Conservation (phyloP, 2,329 filamentous ascomycete genomes). For the Fusarium subtropicale region DNA sequence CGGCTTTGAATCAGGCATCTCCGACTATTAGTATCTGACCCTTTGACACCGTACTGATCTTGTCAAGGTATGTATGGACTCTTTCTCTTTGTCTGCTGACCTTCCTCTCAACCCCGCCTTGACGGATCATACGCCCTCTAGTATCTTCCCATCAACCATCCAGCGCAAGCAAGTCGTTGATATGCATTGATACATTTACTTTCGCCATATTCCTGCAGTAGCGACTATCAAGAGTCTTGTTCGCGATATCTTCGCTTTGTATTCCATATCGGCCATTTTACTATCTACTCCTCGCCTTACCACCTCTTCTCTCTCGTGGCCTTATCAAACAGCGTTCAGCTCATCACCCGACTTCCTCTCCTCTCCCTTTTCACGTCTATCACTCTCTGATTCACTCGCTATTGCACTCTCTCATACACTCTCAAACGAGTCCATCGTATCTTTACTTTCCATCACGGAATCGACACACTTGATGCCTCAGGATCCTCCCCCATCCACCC, state of each 20-base stretch:
- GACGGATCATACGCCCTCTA: conserved; percentile 18
- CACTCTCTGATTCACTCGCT: conserved; percentile 10
- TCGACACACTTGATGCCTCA: not conserved
- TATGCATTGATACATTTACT: not conserved
- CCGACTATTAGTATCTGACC: not conserved
- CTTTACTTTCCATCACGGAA: not conserved
- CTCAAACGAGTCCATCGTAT: no score
- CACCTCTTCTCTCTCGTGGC: not conserved
- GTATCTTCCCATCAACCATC: conserved; percentile 15
- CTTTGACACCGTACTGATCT: not conserved
- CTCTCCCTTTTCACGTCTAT: not conserved
- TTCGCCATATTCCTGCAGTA: not conserved
- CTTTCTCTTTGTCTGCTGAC: conserved; percentile 34
- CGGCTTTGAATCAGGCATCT: not conserved
- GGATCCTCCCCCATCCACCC: not conserved
- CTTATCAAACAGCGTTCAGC: not conserved
- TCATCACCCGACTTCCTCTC: not conserved
- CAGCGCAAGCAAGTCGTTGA: conserved; percentile 1
- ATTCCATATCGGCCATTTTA: not conserved
- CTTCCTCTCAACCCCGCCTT: conserved; percentile 30
- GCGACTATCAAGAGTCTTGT: not conserved
- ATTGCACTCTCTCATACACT: not conserved
- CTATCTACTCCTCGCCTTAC: not conserved
- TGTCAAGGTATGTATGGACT: not conserved
- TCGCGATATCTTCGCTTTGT: not conserved